Percentiles rank a stretch among this genome's conserved stretches.
Evolutionary conservation across 2,329 filamentous ascomycete genomes (phyloP).

Genomic region (Magnaporthiopsis poae): DNA sequence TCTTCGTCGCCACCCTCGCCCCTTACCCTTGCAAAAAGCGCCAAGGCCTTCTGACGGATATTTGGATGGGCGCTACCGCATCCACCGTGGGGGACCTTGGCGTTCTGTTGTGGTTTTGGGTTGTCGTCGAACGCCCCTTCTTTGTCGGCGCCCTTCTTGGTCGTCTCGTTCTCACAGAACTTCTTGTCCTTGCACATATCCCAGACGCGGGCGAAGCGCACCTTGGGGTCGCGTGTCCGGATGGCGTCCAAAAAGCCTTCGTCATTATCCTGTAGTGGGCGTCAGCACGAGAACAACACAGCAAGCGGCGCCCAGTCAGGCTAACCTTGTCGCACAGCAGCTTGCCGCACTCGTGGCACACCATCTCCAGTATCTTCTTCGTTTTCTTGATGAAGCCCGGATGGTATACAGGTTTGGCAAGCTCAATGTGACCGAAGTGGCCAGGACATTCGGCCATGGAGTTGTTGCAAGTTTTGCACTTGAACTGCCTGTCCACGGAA

Average conservation of each 20-base stretch:
- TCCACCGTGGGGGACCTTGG: conserved; percentile 55
- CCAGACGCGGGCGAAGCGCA: conserved; percentile 88
- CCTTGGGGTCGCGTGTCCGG: conserved; percentile 80
- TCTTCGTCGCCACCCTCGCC: conserved; percentile 72
- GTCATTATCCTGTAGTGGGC: conserved; percentile 41
- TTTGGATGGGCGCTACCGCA: conserved; percentile 87
- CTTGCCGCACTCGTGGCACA: conserved; percentile 98
- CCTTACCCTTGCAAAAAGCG: conserved; percentile 56
- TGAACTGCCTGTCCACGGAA: conserved; percentile 89
- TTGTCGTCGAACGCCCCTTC: conserved; percentile 24
- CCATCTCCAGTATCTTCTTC: conserved; percentile 97
- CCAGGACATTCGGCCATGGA: conserved; percentile 92
- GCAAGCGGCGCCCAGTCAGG: conserved; percentile 29
- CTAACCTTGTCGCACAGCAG: conserved; percentile 96
- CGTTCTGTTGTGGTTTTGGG: background rate
- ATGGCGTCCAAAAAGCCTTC: conserved; percentile 74
- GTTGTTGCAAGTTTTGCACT: conserved; percentile 93
- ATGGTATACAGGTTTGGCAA: conserved; percentile 92
- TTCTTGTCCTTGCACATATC: conserved; percentile 81
- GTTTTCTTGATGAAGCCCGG: conserved; percentile 95
- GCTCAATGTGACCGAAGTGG: conserved; percentile 97
- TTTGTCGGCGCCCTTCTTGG: conserved; percentile 45
- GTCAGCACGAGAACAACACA: conserved; percentile 7
- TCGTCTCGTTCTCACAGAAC: conserved; percentile 71
- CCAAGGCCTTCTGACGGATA: conserved; percentile 77